Conservation (phyloP, 306 rosid genomes). For the Rosa rugosa region DNA sequence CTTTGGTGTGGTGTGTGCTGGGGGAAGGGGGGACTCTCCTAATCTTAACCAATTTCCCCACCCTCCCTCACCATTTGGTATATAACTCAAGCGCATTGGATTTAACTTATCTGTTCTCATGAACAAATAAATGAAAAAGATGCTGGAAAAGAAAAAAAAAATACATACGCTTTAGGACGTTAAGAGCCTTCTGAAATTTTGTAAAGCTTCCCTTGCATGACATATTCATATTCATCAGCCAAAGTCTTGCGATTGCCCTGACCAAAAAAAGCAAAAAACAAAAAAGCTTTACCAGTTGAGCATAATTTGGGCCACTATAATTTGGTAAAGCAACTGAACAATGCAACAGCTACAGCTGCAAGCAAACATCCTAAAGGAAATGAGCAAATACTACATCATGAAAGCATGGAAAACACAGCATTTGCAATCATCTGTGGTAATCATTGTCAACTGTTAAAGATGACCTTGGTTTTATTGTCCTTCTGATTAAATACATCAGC, state of each 20-base stretch:
- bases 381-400: background rate
- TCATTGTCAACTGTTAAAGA: background rate
- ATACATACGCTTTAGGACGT: conserved; percentile 65
- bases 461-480: background rate
- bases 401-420: background rate
- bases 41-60: too few species aligned
- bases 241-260: conserved; percentile 74
- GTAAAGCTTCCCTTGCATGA: conserved; percentile 88
- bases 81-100: background rate
- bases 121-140: background rate
- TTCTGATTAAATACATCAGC: background rate
- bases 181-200: conserved; percentile 72
- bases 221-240: conserved; percentile 85
- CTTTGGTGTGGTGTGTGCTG: too few species aligned
- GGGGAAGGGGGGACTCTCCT: too few species aligned
- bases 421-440: background rate
- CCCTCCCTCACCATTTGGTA: too few species aligned
- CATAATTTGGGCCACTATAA: background rate
- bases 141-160: too few species aligned
- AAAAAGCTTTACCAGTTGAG: too few species aligned
- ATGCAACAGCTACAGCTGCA: background rate
- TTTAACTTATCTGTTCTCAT: background rate
- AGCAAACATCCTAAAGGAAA: background rate
- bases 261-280: too few species aligned
- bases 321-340: background rate